These are phyloP conservation scores for Cichorium intybus DNA, from an alignment of 140 eudicot genomes.

Conservation along the genomic window DNA sequence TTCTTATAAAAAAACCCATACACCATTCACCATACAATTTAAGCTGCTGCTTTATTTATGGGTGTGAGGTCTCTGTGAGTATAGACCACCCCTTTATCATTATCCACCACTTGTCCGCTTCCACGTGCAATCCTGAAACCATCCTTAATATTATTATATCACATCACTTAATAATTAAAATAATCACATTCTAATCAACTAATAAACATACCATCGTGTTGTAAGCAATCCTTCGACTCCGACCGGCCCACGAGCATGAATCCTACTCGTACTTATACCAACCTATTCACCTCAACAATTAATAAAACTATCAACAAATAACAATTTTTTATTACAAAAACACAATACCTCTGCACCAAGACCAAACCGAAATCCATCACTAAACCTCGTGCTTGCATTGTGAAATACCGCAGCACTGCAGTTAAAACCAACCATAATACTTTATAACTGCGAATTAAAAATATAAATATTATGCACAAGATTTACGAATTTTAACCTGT, in stretches of 20 bases:
- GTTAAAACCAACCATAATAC: constrained; percentile 14
- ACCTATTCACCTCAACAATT: constrained; percentile 59
- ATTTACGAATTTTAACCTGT: constrained; percentile 45
- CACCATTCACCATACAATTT: not conserved
- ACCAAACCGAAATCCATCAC: constrained; percentile 97
- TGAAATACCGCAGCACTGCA: constrained; percentile 97
- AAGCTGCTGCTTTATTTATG: constrained; percentile 24
- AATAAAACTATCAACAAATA: not conserved
- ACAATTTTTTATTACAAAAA: no score
- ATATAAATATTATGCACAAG: not conserved
- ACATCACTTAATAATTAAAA: not conserved
- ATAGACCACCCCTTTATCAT: constrained; percentile 51
- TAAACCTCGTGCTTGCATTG: constrained; percentile 93
- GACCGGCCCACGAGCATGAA: constrained; percentile 99
- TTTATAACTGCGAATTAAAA: not conserved
- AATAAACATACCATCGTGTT: constrained; percentile 88
- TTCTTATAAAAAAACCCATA: constrained; percentile 1
- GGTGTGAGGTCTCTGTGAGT: constrained; percentile 44
- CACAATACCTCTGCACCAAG: constrained; percentile 89
- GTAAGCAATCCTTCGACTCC: constrained; percentile 98
- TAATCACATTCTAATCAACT: not conserved
- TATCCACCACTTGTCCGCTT: constrained; percentile 52
- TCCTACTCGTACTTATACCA: constrained; percentile 95
- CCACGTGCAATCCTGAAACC: constrained; percentile 47
- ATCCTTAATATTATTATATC: not conserved